Conservation (phyloP, 139 green algal genomes). For the Pseudopediastrum boryanum region DNA sequence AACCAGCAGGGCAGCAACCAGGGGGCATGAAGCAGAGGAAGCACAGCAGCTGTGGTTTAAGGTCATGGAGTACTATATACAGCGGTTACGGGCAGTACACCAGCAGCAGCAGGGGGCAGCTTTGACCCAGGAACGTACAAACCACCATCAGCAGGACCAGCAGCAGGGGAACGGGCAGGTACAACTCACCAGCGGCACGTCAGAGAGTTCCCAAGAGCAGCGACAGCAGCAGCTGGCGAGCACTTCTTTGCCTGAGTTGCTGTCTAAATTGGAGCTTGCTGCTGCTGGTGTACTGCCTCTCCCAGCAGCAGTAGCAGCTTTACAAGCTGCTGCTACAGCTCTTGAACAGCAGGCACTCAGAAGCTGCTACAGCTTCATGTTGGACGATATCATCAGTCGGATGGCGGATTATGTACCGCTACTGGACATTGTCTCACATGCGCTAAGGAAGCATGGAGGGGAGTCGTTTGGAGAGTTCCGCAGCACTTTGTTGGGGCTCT, state of each 20-base stretch:
- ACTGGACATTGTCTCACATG: constrained; percentile 16
- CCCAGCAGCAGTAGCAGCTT: background rate
- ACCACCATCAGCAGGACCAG: constrained; percentile 22
- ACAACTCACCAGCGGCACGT: background rate
- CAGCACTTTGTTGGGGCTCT: constrained; percentile 45
- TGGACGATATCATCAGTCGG: constrained; percentile 17
- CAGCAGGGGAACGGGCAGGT: background rate
- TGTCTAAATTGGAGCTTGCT: no score
- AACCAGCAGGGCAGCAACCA: constrained; percentile 4
- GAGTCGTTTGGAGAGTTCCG: constrained; percentile 48
- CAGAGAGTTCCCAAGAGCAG: background rate
- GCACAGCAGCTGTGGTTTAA: constrained; percentile 24
- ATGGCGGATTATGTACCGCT: constrained; percentile 35
- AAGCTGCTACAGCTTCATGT: background rate
- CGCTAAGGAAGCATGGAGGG: constrained; percentile 8
- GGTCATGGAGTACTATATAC: constrained; percentile 22
- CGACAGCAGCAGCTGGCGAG: constrained; percentile 10
- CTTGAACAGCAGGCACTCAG: no score
- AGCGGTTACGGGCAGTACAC: background rate
- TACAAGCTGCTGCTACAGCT: constrained; percentile 11
- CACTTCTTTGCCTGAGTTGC: background rate
- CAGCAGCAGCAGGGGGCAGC: background rate
- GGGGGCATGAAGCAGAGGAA: background rate
- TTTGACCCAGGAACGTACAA: background rate
- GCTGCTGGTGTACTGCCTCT: background rate